Conservation (phyloP, 2,329 filamentous ascomycete genomes). For the Chaetomium globosum region DNA sequence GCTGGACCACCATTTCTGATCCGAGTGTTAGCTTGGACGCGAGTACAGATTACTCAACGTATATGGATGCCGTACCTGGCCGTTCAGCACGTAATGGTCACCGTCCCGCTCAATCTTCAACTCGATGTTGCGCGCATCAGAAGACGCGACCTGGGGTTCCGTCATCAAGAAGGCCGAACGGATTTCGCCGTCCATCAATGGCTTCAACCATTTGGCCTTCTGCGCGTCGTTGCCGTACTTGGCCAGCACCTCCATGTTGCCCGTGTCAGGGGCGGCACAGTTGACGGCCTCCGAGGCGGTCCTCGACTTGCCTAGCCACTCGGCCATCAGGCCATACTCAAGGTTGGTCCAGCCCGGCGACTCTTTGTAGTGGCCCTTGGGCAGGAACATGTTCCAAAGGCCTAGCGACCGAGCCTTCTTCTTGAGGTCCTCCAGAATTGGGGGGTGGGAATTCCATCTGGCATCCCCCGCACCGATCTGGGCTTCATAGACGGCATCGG, state of each 20-base stretch:
- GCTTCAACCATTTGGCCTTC: slow-evolving; percentile 80
- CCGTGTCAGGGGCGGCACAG: slow-evolving; percentile 87
- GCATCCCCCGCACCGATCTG: slow-evolving; percentile 75
- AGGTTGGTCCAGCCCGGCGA: slow-evolving; percentile 93
- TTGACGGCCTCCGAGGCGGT: slow-evolving; percentile 85
- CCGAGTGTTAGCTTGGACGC: slow-evolving; percentile 33
- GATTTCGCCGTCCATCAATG: slow-evolving; percentile 81
- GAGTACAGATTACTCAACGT: background rate
- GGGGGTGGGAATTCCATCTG: slow-evolving; percentile 79
- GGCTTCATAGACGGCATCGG: slow-evolving; percentile 77
- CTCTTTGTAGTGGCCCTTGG: slow-evolving; percentile 92
- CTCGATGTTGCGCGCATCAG: slow-evolving; percentile 91
- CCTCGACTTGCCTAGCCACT: slow-evolving; percentile 85
- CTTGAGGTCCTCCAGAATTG: slow-evolving; percentile 87
- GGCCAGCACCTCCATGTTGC: slow-evolving; percentile 93
- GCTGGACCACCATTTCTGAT: slow-evolving; percentile 97
- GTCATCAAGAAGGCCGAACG: slow-evolving; percentile 93
- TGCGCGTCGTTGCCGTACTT: slow-evolving; percentile 87
- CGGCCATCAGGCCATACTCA: slow-evolving; percentile 97
- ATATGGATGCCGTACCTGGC: slow-evolving; percentile 59
- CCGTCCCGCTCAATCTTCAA: slow-evolving; percentile 81
- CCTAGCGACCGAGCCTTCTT: slow-evolving; percentile 77
- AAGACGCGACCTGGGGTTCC: slow-evolving; percentile 83
- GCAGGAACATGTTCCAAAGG: slow-evolving; percentile 98
- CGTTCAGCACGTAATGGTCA: slow-evolving; percentile 88